Conservation (phyloP, 2,329 filamentous ascomycete species). For the Cercospora beticola region DNA sequence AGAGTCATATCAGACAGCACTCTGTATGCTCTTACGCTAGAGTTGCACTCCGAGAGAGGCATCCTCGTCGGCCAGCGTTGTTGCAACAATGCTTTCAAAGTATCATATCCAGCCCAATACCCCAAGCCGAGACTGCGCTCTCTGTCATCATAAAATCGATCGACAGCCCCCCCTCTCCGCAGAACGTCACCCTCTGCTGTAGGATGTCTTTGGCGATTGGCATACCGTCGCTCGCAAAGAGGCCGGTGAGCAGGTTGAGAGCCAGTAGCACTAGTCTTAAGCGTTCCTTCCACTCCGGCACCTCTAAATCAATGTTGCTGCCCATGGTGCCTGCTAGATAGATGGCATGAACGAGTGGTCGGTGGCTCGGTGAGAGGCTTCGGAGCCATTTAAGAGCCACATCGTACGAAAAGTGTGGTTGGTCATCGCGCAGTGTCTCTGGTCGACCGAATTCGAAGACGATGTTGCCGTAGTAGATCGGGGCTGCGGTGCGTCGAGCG, state of each 20-base stretch:
- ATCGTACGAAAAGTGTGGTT: background rate
- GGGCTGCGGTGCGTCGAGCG: background rate
- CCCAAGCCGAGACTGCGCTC: no score
- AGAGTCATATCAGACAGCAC: no score
- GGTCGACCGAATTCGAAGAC: background rate
- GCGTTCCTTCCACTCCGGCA: background rate
- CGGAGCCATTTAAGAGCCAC: background rate
- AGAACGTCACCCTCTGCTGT: no score
- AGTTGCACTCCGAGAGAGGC: no score
- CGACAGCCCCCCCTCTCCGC: no score
- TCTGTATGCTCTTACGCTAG: no score
- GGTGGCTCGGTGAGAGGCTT: background rate
- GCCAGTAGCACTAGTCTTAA: background rate
- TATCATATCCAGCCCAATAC: no score
- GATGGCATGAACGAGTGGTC: background rate
- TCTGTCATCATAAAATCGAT: no score
- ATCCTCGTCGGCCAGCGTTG: no score
- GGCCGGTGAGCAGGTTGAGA: background rate
- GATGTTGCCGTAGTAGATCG: background rate
- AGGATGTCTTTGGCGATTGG: background rate
- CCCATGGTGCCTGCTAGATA: background rate
- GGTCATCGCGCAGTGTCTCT: background rate
- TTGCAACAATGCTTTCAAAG: no score
- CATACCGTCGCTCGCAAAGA: background rate
- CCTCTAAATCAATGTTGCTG: background rate